Evolutionary conservation across 257 asterid species (phyloP), one percentile per base, ranked within the genome.

Genomic region (Solanum clarkiae): DNA sequence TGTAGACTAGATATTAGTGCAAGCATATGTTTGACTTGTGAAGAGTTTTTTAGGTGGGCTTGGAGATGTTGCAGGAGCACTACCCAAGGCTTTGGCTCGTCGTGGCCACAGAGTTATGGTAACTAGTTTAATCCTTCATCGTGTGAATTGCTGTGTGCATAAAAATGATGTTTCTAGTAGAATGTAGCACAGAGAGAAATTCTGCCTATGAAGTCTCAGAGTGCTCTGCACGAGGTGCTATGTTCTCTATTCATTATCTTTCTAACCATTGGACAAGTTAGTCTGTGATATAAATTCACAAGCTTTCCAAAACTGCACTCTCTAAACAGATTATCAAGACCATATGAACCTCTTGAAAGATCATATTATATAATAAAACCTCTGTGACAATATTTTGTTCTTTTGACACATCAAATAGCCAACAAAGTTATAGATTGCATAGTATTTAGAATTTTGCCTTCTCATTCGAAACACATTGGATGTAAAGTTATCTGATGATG

Each of bases 101-200:
- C 97, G 99, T 85, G 99, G 99, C 71, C 99, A 97, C 88, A 93
- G 99, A 87, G 98, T 97, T 91, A 97, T 97, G 99, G 99, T 97
- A 90, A 91, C 55, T 55, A 81, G 75, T 85, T 69, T 69, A 54
- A 36, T 6, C 24, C 62, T 83, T 80, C 74, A 57, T 10, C 13
- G 44, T 29, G 51, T 45, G 54, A 68, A 70, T 79, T 57, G 40
- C 65, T 12, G 13, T 22, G 60, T 55, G 17, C 71, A 10, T 66
- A 17, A 51, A 49, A 74, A 75, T 32, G 18, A 51, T 80, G 62
- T 72, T 49, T 75, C 44, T 60, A 53, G 74, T 13, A 80, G 57
- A 65, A 47, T 53, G 32, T 80, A 59, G 56, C 49, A 29, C 18
- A 80, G 10, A 85, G 10, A 57, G 12, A 77, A 36, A 32, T 57